Evolutionary conservation across 2,329 filamentous ascomycete species (phyloP).

Genomic region (Rhinocladiella similis): DNA sequence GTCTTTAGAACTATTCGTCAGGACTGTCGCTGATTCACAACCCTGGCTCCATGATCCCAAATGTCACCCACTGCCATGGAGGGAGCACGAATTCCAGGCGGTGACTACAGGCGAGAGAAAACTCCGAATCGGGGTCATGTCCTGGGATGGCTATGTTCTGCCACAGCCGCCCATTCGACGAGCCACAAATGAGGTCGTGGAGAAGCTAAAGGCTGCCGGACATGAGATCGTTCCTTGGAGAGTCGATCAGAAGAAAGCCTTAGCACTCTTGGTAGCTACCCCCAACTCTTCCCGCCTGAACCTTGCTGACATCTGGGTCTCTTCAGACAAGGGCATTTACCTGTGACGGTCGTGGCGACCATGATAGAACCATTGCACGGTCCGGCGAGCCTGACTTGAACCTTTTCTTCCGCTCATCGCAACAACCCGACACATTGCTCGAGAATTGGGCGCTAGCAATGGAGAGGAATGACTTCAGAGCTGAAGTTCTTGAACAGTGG

Average conservation of each 20-base stretch:
- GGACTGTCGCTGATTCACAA: slow-evolving; percentile 40
- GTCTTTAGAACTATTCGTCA: slow-evolving; percentile 46
- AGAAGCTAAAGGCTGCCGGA: slow-evolving; percentile 38
- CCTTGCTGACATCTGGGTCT: too few relatives aligned
- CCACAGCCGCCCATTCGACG: slow-evolving; percentile 63
- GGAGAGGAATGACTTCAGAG: background rate
- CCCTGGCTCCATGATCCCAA: slow-evolving; percentile 55
- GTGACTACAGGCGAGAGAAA: slow-evolving; percentile 26
- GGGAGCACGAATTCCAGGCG: slow-evolving; percentile 27
- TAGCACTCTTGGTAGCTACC: background rate
- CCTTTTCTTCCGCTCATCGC: background rate
- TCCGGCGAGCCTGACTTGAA: background rate
- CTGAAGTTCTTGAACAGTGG: background rate
- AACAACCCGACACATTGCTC: background rate
- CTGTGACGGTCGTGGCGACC: background rate
- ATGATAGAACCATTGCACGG: background rate
- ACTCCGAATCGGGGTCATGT: slow-evolving; percentile 55
- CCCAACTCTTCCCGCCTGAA: background rate
- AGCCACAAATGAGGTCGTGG: slow-evolving; percentile 47
- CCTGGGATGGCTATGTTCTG: slow-evolving; percentile 56
- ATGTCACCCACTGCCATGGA: slow-evolving; percentile 44
- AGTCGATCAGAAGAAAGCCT: background rate
- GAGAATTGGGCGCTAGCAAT: background rate
- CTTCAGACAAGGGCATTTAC: background rate
- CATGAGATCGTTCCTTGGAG: slow-evolving; percentile 2